Evolutionary conservation across 2,329 filamentous ascomycete species (phyloP), one percentile per base, ranked within the genome.

Genomic region (Sphaerulina populicola): DNA sequence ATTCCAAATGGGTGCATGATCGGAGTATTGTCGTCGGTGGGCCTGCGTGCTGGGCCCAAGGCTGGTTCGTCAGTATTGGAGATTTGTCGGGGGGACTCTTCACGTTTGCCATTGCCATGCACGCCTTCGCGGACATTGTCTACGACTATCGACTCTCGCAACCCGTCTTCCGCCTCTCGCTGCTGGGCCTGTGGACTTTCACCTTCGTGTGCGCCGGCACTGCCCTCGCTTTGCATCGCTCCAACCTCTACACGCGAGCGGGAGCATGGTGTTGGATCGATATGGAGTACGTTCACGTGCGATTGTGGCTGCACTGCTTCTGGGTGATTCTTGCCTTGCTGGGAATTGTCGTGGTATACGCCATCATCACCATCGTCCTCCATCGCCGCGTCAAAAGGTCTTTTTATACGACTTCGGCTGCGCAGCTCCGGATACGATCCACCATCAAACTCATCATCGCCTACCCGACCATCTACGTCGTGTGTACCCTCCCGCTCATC

Each of bases 261-360:
- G 78, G 77, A 8, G 76, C 79, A 10, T 85, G 82, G 79, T 83
- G 81, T 63, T 84, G 80, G 80, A 75, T 84, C 59, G 78, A 79
- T 55, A 66, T 69, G 11, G 66, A 73, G 14, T 77, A 78, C 57
- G 68, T 72, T 30, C 62, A 69, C 4, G 70, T 80, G 5, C 77
- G 81, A 44, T 71, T 84, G 0, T 75, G 76, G 61, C 73, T 81
- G 0, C 81, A 83, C 59, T 84, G 84, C 55, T 68, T 82, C 35
- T 84, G 77, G 76, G 81, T 83, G 52, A 81, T 77, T 57, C 63
- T 74, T 18, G 71, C 72, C 49, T 72, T 77, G 57, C 75, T 77
- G 55, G 72, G 74, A 11, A 75, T 72, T 30, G 66, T 77, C 3
- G 45, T 76, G 35, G 68, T 76, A 47, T 78, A 79, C 63, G 66